A percentile compares a stretch with the other conserved stretches of the same genome.
Conservation (phyloP, 2,329 filamentous ascomycete species). For the Alternaria alternata region DNA sequence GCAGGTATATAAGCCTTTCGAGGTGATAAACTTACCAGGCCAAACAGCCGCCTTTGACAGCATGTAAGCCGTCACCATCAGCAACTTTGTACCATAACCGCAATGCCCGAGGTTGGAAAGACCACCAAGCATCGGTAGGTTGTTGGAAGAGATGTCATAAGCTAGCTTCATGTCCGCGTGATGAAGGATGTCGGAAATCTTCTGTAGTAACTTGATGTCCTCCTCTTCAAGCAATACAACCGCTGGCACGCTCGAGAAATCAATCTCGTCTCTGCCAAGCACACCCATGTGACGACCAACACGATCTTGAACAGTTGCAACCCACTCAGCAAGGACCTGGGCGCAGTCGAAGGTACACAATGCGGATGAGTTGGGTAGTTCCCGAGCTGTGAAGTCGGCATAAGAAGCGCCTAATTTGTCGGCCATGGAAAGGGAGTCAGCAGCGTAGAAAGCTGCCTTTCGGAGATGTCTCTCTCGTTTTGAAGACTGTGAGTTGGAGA, state of each 20-base stretch:
- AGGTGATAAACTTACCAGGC: conserved; percentile 72
- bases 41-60: conserved; percentile 89
- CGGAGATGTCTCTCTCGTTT: conserved; percentile 87
- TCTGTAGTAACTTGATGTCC: conserved; percentile 83
- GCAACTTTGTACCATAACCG: conserved; percentile 84
- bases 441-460: conserved; percentile 94
- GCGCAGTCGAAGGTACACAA: conserved; percentile 94
- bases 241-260: conserved; percentile 80
- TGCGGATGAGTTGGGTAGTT: conserved; percentile 87
- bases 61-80: conserved; percentile 85
- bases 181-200: conserved; percentile 79
- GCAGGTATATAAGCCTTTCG: conserved; percentile 13
- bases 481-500: conserved; percentile 61
- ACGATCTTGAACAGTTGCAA: conserved; percentile 89
- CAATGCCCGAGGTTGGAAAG: conserved; percentile 66
- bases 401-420: conserved; percentile 87
- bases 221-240: conserved; percentile 93
- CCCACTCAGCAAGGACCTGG: conserved; percentile 93
- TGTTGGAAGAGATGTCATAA: conserved; percentile 58
- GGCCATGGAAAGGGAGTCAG: conserved; percentile 87
- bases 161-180: conserved; percentile 83
- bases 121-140: conserved; percentile 59
- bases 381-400: conserved; percentile 81
- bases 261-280: conserved; percentile 81
- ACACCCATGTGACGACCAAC: conserved; percentile 90